Base-by-base conservation (phyloP, 108 stramenopile genomes). In the Nitzschia putrida region DNA sequence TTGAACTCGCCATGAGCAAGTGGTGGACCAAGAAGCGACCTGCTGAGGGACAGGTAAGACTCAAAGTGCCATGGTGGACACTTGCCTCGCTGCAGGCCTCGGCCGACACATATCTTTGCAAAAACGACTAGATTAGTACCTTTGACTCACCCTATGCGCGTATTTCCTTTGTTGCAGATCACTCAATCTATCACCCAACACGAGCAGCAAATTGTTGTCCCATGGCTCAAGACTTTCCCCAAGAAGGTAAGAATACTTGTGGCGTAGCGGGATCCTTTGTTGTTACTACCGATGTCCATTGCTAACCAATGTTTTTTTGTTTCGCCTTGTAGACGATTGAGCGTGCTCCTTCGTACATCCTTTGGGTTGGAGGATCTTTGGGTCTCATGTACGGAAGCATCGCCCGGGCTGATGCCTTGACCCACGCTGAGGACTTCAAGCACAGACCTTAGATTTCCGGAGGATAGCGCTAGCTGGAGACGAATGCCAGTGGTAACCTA, bases 151-250 rank as follows among this genome's bases (percentile, higher is more conserved):
- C 22, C 4, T 13, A 39, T 64, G 23, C 41, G 51, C 16, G n/a
- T n/a, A n/a, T n/a, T n/a, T n/a, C n/a, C n/a, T n/a, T n/a, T 8
- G 9, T 55, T 43, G 39, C 47, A 90, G 89, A 80, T 92, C 52
- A 92, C 84, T n/a, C 82, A 76, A 71, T 84, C 86, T n/a, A 59
- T 92, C 44, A 85, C 88, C n/a, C 83, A 86, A 49, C 85, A 81
- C 53, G 90, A 92, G 71, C 86, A 89, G 49, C 85, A 89, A 61
- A 66, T 80, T 56, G 66, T 92, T 42, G 66, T 79, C 52, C 90
- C 90, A 24, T 92, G 88, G 88, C 63, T 92, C 56, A 79, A 83
- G 63, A 89, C 88, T 53, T 92, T 85, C 61, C 90, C 90, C 44
- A 80, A 89, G 66, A 85, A 83, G 77, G 77, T 74, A 74, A 18